Percentiles rank a stretch among this genome's conserved stretches.
Conservation (phyloP, 768 basidiomycete genomes). For the Fistulinella prunicolor region DNA sequence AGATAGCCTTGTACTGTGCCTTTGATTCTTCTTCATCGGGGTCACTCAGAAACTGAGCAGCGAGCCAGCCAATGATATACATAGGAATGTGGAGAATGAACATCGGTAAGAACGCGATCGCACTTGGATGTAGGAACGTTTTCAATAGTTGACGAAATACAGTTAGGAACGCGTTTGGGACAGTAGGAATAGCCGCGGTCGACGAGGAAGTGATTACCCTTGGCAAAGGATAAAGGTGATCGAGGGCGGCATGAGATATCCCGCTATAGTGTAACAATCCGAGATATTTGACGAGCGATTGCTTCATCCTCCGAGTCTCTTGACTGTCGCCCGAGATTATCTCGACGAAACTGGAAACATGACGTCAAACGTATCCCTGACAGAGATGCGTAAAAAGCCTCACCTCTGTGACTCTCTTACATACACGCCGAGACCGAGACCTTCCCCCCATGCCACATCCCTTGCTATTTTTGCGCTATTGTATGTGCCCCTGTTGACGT, state of each 20-base stretch:
- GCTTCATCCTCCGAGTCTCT: slow-evolving; percentile 35
- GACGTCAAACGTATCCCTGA: not conserved
- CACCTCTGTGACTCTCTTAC: slow-evolving; percentile 58
- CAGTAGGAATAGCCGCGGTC: slow-evolving; percentile 14
- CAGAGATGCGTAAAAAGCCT: slow-evolving; percentile 12
- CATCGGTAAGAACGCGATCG: slow-evolving; percentile 41
- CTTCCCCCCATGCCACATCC: slow-evolving; percentile 52
- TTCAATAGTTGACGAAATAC: slow-evolving; percentile 36
- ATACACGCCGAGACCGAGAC: slow-evolving; percentile 48
- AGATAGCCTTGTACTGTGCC: slow-evolving; percentile 69
- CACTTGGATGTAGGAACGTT: slow-evolving; percentile 39
- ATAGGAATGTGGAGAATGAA: slow-evolving; percentile 56
- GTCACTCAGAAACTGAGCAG: slow-evolving; percentile 40
- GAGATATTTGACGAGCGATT: slow-evolving; percentile 52
- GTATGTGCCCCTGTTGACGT: slow-evolving; percentile 51
- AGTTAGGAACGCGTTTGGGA: slow-evolving; percentile 34
- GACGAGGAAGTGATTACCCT: slow-evolving; percentile 10
- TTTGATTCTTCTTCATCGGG: slow-evolving; percentile 60
- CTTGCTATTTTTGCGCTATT: slow-evolving; percentile 56
- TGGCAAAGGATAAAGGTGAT: slow-evolving; percentile 40
- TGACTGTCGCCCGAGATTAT: slow-evolving; percentile 12
- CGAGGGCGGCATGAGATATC: slow-evolving; percentile 50
- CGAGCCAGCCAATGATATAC: slow-evolving; percentile 49
- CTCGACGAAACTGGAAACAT: slow-evolving; percentile 18
- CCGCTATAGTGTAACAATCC: slow-evolving; percentile 50